These are phyloP conservation scores for Aechmea fasciata DNA, from an alignment of 176 grass and related monocot species.

Conservation along the genomic window DNA sequence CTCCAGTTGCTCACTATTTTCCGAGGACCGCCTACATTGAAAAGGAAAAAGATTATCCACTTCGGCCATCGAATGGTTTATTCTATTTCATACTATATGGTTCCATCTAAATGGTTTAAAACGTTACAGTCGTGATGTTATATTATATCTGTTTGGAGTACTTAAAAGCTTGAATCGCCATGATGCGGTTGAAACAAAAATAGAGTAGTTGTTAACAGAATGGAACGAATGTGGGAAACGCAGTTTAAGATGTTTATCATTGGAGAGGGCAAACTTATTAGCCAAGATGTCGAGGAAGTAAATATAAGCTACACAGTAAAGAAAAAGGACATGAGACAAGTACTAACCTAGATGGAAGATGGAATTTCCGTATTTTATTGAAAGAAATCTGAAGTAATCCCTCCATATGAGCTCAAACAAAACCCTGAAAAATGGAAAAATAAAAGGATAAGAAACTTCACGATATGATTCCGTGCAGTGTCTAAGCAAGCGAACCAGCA, in stretches of 20 bases:
- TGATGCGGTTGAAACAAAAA: neutral
- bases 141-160: neutral
- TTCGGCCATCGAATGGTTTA: neutral
- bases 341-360: constrained; percentile 72
- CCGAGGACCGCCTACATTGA: constrained; percentile 60
- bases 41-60: constrained; percentile 4
- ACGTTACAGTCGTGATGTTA: neutral
- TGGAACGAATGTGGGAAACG: neutral
- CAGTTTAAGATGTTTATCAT: neutral
- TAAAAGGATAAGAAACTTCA: neutral
- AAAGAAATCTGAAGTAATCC: constrained; percentile 94
- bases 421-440: constrained; percentile 48
- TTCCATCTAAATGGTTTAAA: neutral
- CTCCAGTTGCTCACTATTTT: constrained; percentile 62
- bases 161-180: neutral
- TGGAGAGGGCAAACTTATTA: neutral
- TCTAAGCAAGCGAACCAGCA: neutral
- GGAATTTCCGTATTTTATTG: constrained; percentile 73
- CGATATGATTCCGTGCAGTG: neutral
- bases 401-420: constrained; percentile 99
- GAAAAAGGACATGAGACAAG: neutral
- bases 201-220: neutral
- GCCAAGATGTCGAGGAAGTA: neutral
- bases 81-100: too few relatives aligned
- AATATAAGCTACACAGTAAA: neutral